These are phyloP conservation scores for Coniochaeta prunicola DNA, from an alignment of 2,329 filamentous ascomycete genomes.

Conservation along the genomic window DNA sequence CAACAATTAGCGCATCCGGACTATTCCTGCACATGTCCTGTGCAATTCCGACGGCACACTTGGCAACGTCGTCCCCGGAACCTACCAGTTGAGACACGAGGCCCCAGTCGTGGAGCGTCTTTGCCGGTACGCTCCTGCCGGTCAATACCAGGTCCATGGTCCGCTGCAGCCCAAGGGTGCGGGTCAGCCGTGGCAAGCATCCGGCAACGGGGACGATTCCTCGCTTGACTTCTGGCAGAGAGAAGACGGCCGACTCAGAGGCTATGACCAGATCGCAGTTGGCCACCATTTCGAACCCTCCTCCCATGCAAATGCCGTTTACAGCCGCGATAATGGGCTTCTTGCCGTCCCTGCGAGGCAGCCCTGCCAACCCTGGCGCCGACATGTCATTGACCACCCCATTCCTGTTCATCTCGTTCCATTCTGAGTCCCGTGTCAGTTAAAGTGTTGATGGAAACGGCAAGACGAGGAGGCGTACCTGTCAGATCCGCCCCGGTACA, in stretches of 20 bases:
- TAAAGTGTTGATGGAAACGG: not conserved
- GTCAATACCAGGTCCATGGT: constrained; percentile 68
- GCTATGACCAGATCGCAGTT: constrained; percentile 66
- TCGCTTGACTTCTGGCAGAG: constrained; percentile 61
- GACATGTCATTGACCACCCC: constrained; percentile 23
- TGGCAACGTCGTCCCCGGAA: constrained; percentile 35
- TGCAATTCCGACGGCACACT: constrained; percentile 55
- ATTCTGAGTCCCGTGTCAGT: constrained; percentile 31
- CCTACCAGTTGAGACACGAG: constrained; percentile 58
- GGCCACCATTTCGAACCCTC: constrained; percentile 65
- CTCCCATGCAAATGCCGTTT: constrained; percentile 66
- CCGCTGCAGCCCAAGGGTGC: constrained; percentile 60
- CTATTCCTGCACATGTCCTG: constrained; percentile 56
- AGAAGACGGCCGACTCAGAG: constrained; percentile 49
- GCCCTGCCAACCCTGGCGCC: constrained; percentile 50
- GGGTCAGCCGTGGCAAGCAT: constrained; percentile 57
- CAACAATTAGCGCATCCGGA: constrained; percentile 69
- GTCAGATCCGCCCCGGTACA: constrained; percentile 59
- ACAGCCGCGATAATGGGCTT: constrained; percentile 73
- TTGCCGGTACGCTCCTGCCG: constrained; percentile 51
- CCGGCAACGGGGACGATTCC: constrained; percentile 67
- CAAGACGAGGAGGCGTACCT: constrained; percentile 9
- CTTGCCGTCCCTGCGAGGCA: constrained; percentile 57
- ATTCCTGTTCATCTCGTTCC: constrained; percentile 37
- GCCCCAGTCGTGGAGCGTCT: constrained; percentile 57